Evolutionary conservation across 78 protist species (phyloP), one percentile per base, ranked within the genome.

Genomic region (Dictyostelium purpureum): DNA sequence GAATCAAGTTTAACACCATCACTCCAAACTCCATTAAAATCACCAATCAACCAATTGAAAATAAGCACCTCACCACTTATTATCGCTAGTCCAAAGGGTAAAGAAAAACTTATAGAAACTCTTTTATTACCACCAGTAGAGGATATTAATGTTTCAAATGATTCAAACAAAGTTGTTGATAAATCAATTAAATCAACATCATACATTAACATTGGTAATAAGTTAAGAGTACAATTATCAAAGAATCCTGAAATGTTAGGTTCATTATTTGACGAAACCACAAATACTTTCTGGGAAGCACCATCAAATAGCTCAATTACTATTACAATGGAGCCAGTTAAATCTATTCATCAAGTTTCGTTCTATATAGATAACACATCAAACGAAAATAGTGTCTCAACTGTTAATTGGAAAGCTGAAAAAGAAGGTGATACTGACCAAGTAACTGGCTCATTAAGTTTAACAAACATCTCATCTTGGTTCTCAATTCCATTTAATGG

Each of bases 211-310:
- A 45, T 83, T 83, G 79, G 80, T 12, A 83, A 51, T 77, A 83
- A 83, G 40, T 83, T 77, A 37, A 83, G 54, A 43, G 69, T 83
- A 16, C 57, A 54, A 21, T n/a, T 83, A 19, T 52, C 80, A 24
- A 83, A 83, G 56, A 69, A 75, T 38, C 79, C 70, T n/a, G 90
- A 83, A 45, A 83, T 83, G 90, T 33, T 83, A 43, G 73, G 80
- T 42, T 83, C 90, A 26, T 66, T 83, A 28, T 83, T 83, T 54
- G 90, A 83, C 38, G 80, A 83, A 12, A 45, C 80, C 14, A 83
- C 90, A n/a, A 75, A 40, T n/a, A 24, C 81, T 16, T 83, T 83
- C 47, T 83, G 90, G 90, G 90, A 83, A 71, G 90, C 90, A 14
- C 26, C 49, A 11, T 38, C 78, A 6, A 56, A 56, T 21, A 24